Evolutionary conservation across 768 basidiomycete species (phyloP).

Genomic region (Suillus placidus): DNA sequence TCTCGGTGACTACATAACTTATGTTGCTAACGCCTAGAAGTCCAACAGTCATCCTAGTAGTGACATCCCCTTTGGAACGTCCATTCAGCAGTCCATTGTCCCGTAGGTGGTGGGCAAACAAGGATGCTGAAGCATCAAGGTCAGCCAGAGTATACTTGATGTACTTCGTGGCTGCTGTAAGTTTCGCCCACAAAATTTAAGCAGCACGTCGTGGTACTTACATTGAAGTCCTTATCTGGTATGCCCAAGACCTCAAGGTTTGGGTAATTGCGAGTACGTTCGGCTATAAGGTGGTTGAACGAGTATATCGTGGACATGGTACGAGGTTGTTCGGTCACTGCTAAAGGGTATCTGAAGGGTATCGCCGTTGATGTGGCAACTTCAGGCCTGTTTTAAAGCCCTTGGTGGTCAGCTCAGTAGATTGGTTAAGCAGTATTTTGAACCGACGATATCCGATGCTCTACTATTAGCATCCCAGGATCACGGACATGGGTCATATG

Average conservation of each 20-base stretch:
- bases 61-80: constrained; percentile 26
- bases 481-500: neutral
- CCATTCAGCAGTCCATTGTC: constrained; percentile 22
- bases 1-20: constrained; percentile 28
- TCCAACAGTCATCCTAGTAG: constrained; percentile 29
- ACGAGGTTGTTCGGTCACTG: neutral
- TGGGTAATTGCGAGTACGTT: constrained; percentile 23
- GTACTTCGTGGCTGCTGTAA: constrained; percentile 18
- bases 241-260: constrained; percentile 26
- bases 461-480: neutral
- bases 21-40: constrained; percentile 31
- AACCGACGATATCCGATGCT: constrained; percentile 8
- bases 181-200: neutral
- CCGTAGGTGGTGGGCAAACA: constrained; percentile 27
- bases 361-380: neutral
- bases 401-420: neutral
- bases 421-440: constrained; percentile 3
- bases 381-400: neutral
- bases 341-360: neutral
- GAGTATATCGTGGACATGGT: constrained; percentile 28
- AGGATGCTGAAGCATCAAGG: constrained; percentile 30
- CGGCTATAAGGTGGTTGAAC: constrained; percentile 30
- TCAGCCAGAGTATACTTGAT: constrained; percentile 27
- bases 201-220: constrained; percentile 3
- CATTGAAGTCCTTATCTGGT: constrained; percentile 29